phyloP scores from a whole-genome alignment of 177 flowering plant species.

The Vitis hybrid region DNA sequence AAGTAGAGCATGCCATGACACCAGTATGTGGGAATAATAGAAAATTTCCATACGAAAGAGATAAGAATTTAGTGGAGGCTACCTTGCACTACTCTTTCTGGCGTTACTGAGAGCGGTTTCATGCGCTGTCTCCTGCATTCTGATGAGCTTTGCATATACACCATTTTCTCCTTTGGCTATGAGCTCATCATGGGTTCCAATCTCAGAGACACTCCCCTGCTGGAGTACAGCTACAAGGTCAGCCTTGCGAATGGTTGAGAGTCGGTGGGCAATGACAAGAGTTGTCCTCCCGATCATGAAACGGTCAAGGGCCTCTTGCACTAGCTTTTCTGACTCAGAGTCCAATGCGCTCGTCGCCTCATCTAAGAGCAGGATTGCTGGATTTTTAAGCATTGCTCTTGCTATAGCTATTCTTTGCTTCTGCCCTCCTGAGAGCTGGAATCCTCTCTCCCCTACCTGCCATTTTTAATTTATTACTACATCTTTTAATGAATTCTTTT shows the following conservation, averaged over 20 bases:
- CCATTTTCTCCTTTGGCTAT: slow-evolving; percentile 80
- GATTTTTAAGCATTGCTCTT: slow-evolving; percentile 93
- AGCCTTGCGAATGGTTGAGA: slow-evolving; percentile 94
- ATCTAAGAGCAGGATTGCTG: slow-evolving; percentile 82
- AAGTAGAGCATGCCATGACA: background rate
- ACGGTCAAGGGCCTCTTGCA: slow-evolving; percentile 96
- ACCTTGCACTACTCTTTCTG: slow-evolving; percentile 97
- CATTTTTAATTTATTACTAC: slow-evolving; percentile 16
- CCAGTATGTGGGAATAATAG: too few relatives aligned
- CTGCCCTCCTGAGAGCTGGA: slow-evolving; percentile 96
- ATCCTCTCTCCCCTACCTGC: slow-evolving; percentile 96
- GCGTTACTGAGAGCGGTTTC: slow-evolving; percentile 76
- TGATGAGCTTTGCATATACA: slow-evolving; percentile 77
- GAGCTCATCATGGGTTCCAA: slow-evolving; percentile 92
- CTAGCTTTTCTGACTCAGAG: slow-evolving; percentile 91
- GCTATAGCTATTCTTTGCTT: slow-evolving; percentile 96
- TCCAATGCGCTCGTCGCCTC: slow-evolving; percentile 96
- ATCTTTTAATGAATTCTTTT: background rate
- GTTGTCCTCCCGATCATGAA: slow-evolving; percentile 98
- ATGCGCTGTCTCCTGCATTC: slow-evolving; percentile 90
- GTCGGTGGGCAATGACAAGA: slow-evolving; percentile 93
- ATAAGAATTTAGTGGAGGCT: background rate
- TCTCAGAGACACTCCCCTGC: slow-evolving; percentile 82
- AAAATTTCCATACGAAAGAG: too few relatives aligned
- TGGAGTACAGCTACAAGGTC: slow-evolving; percentile 94